These are phyloP conservation scores for Lodderomyces theae DNA, from an alignment of 1,139 yeast genomes.

Conservation along the genomic window DNA sequence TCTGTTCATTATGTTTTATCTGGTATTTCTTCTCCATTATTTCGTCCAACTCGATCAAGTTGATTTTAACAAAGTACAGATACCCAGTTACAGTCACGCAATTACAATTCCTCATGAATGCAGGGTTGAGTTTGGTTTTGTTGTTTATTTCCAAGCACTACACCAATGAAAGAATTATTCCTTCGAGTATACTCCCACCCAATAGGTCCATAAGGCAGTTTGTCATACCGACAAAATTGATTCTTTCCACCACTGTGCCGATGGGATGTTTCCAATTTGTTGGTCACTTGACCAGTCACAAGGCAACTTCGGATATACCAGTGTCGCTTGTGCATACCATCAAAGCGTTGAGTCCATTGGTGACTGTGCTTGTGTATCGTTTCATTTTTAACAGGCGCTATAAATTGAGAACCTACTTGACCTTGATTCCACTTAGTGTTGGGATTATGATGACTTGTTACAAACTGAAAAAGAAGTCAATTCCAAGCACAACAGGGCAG, in stretches of 20 bases:
- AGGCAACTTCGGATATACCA: conserved; percentile 83
- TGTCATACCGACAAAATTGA: conserved; percentile 51
- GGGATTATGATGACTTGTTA: conserved; percentile 88
- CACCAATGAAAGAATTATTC: conserved; percentile 32
- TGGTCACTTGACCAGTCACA: conserved; percentile 87
- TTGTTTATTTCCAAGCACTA: conserved; percentile 20
- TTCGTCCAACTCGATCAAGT: conserved; percentile 77
- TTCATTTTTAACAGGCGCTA: conserved; percentile 56
- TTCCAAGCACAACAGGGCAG: background rate
- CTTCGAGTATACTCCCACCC: conserved; percentile 57
- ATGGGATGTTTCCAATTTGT: conserved; percentile 91
- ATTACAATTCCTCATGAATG: conserved; percentile 75
- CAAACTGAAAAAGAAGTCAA: conserved; percentile 25
- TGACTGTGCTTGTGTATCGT: conserved; percentile 80
- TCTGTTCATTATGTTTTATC: conserved; percentile 49
- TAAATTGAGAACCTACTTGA: conserved; percentile 64
- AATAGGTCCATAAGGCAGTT: conserved; percentile 25
- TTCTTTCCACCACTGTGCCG: conserved; percentile 72
- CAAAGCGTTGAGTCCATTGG: conserved; percentile 83
- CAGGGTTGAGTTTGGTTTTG: conserved; percentile 44
- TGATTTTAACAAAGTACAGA: conserved; percentile 63
- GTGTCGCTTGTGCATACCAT: conserved; percentile 90
- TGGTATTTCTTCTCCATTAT: conserved; percentile 87
- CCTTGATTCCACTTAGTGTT: conserved; percentile 69
- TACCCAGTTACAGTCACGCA: conserved; percentile 86